Percentiles rank a stretch among this genome's conserved stretches.
Evolutionary conservation across 2,329 filamentous ascomycete species (phyloP).

Genomic region (Chrysoporthe puriensis): DNA sequence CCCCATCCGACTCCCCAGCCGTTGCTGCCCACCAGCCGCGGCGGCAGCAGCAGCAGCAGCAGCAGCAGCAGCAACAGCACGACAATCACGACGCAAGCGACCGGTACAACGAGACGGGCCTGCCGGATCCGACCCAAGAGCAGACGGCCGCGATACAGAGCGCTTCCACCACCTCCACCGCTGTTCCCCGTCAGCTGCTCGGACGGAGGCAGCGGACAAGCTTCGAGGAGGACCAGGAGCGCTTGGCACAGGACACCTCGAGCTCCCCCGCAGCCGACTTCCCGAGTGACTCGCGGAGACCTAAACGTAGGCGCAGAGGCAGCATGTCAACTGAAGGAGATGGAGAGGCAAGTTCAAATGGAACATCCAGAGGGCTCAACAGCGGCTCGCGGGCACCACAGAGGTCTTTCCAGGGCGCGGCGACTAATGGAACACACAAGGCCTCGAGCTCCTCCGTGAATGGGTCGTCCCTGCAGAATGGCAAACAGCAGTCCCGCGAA

Average conservation of each 20-base stretch:
- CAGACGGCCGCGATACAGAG: slow-evolving; percentile 12
- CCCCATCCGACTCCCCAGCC: slow-evolving; percentile 37
- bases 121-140: slow-evolving; percentile 28
- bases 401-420: slow-evolving; percentile 44
- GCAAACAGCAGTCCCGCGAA: slow-evolving; percentile 32
- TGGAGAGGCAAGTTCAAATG: slow-evolving; percentile 54
- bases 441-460: slow-evolving; percentile 50
- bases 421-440: slow-evolving; percentile 54
- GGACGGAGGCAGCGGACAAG: slow-evolving; percentile 59
- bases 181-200: slow-evolving; percentile 45
- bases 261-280: slow-evolving; percentile 24
- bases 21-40: slow-evolving; percentile 32
- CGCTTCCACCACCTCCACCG: slow-evolving; percentile 32
- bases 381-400: slow-evolving; percentile 58
- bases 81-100: slow-evolving; percentile 10
- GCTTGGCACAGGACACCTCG: slow-evolving; percentile 30
- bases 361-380: slow-evolving; percentile 53
- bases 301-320: slow-evolving; percentile 62
- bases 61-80: slow-evolving; percentile 1
- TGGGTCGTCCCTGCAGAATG: slow-evolving; percentile 51
- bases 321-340: slow-evolving; percentile 69
- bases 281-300: slow-evolving; percentile 41
- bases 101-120: slow-evolving; percentile 30
- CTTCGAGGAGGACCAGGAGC: slow-evolving; percentile 44
- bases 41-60: slow-evolving; percentile 5